phyloP scores from a whole-genome alignment of 2,329 filamentous ascomycete genomes.

The Phaeoacremonium minimum region DNA sequence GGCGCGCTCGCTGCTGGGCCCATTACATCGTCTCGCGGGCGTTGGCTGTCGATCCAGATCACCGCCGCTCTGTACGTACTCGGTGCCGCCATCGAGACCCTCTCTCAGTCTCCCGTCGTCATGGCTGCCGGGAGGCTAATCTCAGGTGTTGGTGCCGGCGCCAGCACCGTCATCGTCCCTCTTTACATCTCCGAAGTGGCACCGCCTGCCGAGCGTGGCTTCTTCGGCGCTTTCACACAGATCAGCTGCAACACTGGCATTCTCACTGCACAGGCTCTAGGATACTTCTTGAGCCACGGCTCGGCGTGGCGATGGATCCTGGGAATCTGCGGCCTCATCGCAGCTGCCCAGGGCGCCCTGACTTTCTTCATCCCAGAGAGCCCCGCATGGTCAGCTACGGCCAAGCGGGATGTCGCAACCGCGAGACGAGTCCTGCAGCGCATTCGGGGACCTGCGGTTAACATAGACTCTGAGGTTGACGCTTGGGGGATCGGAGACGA shows the following conservation, averaged over 20 bases:
- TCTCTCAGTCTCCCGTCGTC: slow-evolving; percentile 62
- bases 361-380: slow-evolving; percentile 81
- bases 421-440: slow-evolving; percentile 68
- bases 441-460: slow-evolving; percentile 65
- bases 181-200: slow-evolving; percentile 93
- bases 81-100: slow-evolving; percentile 71
- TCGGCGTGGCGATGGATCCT: slow-evolving; percentile 82
- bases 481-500: slow-evolving; percentile 48
- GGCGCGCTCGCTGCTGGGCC: slow-evolving; percentile 80
- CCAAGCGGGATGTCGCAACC: slow-evolving; percentile 51
- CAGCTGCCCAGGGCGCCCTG: slow-evolving; percentile 60
- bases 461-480: slow-evolving; percentile 71
- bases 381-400: slow-evolving; percentile 75
- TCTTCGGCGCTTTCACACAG: slow-evolving; percentile 84
- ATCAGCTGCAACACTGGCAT: slow-evolving; percentile 93
- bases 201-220: slow-evolving; percentile 67
- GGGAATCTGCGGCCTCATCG: slow-evolving; percentile 66
- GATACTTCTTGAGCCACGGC: slow-evolving; percentile 80
- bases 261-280: slow-evolving; percentile 74
- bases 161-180: slow-evolving; percentile 86
- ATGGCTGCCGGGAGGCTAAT: slow-evolving; percentile 74
- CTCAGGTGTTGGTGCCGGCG: slow-evolving; percentile 80
- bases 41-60: slow-evolving; percentile 70
- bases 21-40: slow-evolving; percentile 71
- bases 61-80: slow-evolving; percentile 72